A percentile compares a stretch with the other conserved stretches of the same genome.
Evolutionary conservation across 345 rosid genomes (phyloP).

Genomic region (Melaleuca alternifolia): DNA sequence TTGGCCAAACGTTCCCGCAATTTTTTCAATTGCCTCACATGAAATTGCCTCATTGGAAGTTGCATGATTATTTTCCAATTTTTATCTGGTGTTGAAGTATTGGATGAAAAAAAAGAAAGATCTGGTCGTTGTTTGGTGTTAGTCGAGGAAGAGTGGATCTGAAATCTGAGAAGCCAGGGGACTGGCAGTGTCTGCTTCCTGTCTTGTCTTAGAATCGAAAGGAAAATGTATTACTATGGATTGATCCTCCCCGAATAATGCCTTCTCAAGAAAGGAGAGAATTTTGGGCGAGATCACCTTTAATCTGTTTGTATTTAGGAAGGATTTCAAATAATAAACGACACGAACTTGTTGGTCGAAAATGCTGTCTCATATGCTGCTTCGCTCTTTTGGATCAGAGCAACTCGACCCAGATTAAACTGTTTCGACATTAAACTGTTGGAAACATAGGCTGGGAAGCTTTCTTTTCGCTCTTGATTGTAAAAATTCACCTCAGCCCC

Average conservation of each 20-base stretch:
- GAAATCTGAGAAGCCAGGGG: neutral
- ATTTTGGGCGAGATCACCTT: too few species aligned
- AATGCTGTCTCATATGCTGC: neutral
- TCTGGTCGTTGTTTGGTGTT: neutral
- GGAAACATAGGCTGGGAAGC: neutral
- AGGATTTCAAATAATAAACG: neutral
- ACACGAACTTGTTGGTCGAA: neutral
- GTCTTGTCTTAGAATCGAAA: neutral
- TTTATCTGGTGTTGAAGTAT: too few species aligned
- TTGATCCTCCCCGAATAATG: too few species aligned
- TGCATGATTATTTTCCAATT: too few species aligned
- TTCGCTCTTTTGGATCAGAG: fast-evolving
- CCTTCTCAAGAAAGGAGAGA: neutral
- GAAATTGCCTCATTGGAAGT: too few species aligned
- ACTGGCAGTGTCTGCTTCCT: neutral
- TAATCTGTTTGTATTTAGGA: neutral
- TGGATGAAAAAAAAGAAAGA: neutral
- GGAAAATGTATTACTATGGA: neutral
- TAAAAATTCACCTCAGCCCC: neutral
- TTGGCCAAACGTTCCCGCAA: too few species aligned
- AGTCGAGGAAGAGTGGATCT: neutral
- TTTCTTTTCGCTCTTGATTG: neutral
- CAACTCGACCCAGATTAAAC: neutral
- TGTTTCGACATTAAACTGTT: neutral
- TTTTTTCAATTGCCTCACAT: too few species aligned